Evolutionary conservation across 768 basidiomycete genomes (phyloP).

Genomic region (Lactarius hatsudake): DNA sequence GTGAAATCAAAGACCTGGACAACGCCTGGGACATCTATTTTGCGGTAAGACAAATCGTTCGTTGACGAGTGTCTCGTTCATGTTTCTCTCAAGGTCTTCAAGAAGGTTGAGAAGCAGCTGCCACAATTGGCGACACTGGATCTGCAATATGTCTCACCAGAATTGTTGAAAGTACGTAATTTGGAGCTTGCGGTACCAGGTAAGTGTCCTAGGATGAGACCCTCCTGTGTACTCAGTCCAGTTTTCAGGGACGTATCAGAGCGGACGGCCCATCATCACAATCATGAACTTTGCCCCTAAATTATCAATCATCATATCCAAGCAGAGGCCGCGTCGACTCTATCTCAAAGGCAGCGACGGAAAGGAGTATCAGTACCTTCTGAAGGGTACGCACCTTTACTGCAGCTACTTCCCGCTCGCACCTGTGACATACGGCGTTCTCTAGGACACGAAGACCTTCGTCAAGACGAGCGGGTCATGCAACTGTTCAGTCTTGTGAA

Average conservation of each 20-base stretch:
- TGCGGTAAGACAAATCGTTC: constrained; percentile 50
- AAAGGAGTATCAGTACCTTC: constrained; percentile 83
- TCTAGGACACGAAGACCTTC: constrained; percentile 94
- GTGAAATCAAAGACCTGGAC: constrained; percentile 87
- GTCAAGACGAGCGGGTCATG: constrained; percentile 99
- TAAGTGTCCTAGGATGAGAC: constrained; percentile 34
- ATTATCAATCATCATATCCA: constrained; percentile 90
- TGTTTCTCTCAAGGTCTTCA: constrained; percentile 68
- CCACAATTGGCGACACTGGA: constrained; percentile 87
- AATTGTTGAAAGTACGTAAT: constrained; percentile 80
- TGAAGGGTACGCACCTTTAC: constrained; percentile 69
- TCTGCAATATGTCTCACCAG: constrained; percentile 95
- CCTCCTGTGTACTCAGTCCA: background rate
- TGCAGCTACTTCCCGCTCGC: background rate
- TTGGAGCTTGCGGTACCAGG: constrained; percentile 96
- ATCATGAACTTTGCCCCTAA: constrained; percentile 87
- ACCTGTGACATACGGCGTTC: background rate
- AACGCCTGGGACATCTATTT: constrained; percentile 99
- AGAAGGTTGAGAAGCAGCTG: constrained; percentile 92
- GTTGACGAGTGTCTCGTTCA: background rate
- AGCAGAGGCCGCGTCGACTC: constrained; percentile 90
- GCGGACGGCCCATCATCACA: constrained; percentile 75
- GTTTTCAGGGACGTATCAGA: constrained; percentile 80
- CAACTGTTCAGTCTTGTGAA: constrained; percentile 97
- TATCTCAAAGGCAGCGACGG: constrained; percentile 89